phyloP scores from a whole-genome alignment of 306 rosid genomes.

The Hylodesmum podocarpum region DNA sequence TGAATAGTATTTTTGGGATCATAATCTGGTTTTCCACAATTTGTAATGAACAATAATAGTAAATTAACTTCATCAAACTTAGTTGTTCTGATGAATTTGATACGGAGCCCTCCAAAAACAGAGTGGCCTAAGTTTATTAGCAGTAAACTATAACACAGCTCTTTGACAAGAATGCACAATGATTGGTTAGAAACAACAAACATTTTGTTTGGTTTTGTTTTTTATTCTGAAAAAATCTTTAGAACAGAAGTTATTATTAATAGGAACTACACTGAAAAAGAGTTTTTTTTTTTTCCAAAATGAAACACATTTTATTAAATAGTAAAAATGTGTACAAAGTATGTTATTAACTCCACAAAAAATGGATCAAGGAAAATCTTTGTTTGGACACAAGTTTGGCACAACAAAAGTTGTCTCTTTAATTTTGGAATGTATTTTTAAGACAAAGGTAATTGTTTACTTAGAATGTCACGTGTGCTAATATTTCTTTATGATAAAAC shows the following conservation, averaged over 20 bases:
- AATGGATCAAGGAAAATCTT: background rate
- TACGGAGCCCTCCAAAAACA: background rate
- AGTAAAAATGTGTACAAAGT: background rate
- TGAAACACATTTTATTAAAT: background rate
- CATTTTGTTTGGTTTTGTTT: too few relatives aligned
- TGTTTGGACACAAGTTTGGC: background rate
- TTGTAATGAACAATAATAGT: background rate
- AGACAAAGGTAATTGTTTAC: background rate
- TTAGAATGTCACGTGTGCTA: background rate
- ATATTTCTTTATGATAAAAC: background rate
- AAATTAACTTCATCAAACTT: background rate
- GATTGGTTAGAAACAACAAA: background rate
- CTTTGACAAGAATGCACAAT: background rate
- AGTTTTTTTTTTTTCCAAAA: background rate
- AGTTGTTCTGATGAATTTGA: background rate
- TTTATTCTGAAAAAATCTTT: background rate
- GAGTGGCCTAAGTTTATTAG: background rate
- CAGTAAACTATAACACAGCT: background rate
- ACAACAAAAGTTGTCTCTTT: background rate
- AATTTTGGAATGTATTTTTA: background rate
- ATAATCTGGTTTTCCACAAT: background rate
- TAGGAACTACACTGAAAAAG: background rate
- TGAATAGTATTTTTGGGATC: background rate
- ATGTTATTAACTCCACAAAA: background rate
- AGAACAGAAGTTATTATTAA: too few relatives aligned